phyloP scores from a whole-genome alignment of 495 filamentous ascomycete species.

The Aspergillus egyptiacus region DNA sequence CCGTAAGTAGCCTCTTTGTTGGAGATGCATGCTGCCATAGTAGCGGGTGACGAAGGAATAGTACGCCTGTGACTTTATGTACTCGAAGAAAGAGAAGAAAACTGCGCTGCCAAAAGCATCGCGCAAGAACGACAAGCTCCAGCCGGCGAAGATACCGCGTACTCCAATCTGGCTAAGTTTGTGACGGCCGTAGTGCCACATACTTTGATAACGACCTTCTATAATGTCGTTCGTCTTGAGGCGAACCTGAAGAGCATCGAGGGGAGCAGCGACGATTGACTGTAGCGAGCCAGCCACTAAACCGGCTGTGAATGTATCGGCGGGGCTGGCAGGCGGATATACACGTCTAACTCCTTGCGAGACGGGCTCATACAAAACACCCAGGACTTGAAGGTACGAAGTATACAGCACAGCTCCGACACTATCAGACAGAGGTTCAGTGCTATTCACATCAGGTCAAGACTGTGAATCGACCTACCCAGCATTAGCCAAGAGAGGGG shows the following conservation, averaged over 20 bases:
- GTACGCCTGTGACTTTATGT: slow-evolving; percentile 77
- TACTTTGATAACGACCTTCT: slow-evolving; percentile 62
- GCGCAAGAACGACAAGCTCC: slow-evolving; percentile 68
- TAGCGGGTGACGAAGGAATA: slow-evolving; percentile 73
- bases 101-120: slow-evolving; percentile 75
- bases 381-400: slow-evolving; percentile 75
- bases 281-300: slow-evolving; percentile 72
- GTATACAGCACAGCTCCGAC: slow-evolving; percentile 85
- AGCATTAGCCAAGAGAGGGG: slow-evolving; percentile 79
- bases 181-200: slow-evolving; percentile 72
- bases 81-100: slow-evolving; percentile 86
- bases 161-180: slow-evolving; percentile 75
- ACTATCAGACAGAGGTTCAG: slow-evolving; percentile 27
- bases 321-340: slow-evolving; percentile 65
- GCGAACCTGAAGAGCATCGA: slow-evolving; percentile 82
- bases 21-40: slow-evolving; percentile 53
- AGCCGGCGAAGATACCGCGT: slow-evolving; percentile 78
- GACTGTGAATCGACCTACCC: slow-evolving; percentile 31
- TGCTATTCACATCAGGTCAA: not conserved
- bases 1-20: slow-evolving; percentile 27
- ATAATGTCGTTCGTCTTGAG: slow-evolving; percentile 67
- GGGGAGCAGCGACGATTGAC: slow-evolving; percentile 72
- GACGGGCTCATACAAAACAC: slow-evolving; percentile 64
- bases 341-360: slow-evolving; percentile 60
- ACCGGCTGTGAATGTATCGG: slow-evolving; percentile 67